A percentile compares a stretch with the other conserved stretches of the same genome.
These are phyloP conservation scores for Piromyces finnis DNA, from an alignment of 192 early-diverging fungal genomes.

Conservation along the genomic window DNA sequence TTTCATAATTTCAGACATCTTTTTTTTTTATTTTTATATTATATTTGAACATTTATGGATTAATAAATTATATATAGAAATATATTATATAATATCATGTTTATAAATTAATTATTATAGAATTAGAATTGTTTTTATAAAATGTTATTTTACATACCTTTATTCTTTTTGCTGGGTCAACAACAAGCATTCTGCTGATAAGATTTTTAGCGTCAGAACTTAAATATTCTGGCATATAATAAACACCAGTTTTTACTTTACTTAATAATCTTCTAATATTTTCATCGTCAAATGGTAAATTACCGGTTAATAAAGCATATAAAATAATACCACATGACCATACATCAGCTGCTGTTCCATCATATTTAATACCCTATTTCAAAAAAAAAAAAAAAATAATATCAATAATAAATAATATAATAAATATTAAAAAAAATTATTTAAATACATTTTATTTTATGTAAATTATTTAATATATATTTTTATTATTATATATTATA, in stretches of 20 bases:
- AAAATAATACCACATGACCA: conserved; percentile 61
- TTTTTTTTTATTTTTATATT: background rate
- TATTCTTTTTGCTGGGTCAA: conserved; percentile 27
- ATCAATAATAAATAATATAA: no score
- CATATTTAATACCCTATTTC: conserved; percentile 18
- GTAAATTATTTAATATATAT: no score
- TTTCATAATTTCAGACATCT: conserved; percentile 27
- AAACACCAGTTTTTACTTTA: conserved; percentile 35
- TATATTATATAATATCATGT: no score
- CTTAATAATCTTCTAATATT: conserved; percentile 46
- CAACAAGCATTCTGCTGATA: conserved; percentile 22
- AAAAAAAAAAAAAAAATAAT: no score
- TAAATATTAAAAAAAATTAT: no score
- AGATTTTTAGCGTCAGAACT: conserved; percentile 20
- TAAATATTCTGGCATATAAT: conserved; percentile 19
- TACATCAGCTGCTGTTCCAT: conserved; percentile 45
- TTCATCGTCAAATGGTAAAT: conserved; percentile 58
- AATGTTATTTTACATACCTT: no score
- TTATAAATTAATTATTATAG: no score
- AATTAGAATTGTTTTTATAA: no score
- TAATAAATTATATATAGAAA: no score
- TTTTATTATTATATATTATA: no score
- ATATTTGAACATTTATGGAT: no score
- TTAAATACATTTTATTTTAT: no score
- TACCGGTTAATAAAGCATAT: conserved; percentile 45